A percentile compares a stretch with the other conserved stretches of the same genome.
phyloP scores from a whole-genome alignment of 1,284 basidiomycete genomes.

The Phellopilus nigrolimitatus region DNA sequence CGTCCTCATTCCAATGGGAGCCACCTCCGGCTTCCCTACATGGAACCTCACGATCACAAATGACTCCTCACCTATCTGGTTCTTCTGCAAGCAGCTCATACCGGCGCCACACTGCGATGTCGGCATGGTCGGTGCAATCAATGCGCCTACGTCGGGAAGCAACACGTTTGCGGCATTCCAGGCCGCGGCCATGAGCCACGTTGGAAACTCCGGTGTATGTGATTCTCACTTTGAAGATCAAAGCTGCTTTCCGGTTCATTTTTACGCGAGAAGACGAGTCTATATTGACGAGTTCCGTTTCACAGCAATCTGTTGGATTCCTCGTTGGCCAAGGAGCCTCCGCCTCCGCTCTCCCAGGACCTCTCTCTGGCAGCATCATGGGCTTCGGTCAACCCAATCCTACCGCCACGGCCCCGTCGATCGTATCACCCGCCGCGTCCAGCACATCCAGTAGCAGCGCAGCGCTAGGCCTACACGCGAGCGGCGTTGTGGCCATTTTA shows the following conservation, averaged over 20 bases:
- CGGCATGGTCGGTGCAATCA: constrained; percentile 50
- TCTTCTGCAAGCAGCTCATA: constrained; percentile 52
- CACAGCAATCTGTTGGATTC: constrained; percentile 35
- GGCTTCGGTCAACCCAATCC: constrained; percentile 28
- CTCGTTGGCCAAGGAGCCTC: constrained; percentile 42
- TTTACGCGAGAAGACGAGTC: neutral
- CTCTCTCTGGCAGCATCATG: constrained; percentile 30
- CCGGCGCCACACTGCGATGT: constrained; percentile 40
- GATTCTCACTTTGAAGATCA: neutral
- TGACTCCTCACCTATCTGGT: constrained; percentile 48
- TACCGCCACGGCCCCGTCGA: constrained; percentile 21
- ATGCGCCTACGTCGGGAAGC: constrained; percentile 42
- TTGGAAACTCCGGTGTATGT: constrained; percentile 32
- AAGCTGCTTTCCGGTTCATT: neutral
- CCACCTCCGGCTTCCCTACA: constrained; percentile 27
- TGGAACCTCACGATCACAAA: constrained; percentile 47
- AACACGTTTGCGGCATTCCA: constrained; percentile 44
- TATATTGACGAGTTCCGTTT: neutral
- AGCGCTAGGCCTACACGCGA: neutral
- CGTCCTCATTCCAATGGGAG: constrained; percentile 27
- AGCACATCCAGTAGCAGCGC: constrained; percentile 11
- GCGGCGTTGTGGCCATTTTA: constrained; percentile 3
- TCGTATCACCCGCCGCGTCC: neutral
- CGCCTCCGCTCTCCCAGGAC: constrained; percentile 39
- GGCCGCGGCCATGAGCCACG: constrained; percentile 31